phyloP scores from a whole-genome alignment of 208 protist species.

The Trichomonas vaginalis region DNA sequence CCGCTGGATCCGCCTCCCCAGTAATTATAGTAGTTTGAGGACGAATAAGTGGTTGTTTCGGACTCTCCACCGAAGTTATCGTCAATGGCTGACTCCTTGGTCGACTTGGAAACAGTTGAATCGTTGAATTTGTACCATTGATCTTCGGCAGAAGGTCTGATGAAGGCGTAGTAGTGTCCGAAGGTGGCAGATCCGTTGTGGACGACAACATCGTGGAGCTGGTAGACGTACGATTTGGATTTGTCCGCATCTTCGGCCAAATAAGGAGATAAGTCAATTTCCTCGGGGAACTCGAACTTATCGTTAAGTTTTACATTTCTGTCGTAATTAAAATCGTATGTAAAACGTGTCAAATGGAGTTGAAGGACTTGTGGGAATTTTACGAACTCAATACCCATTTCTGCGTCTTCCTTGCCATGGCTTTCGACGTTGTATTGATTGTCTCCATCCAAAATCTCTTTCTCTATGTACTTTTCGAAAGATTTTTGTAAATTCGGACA shows the following conservation, averaged over 20 bases:
- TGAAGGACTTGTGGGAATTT: constrained; percentile 56
- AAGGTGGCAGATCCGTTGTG: background rate
- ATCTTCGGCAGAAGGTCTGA: background rate
- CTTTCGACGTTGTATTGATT: background rate
- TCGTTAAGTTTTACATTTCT: constrained; percentile 52
- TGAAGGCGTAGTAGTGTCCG: background rate
- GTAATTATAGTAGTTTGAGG: too few species aligned
- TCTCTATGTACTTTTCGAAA: constrained; percentile 19
- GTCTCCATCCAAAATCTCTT: background rate
- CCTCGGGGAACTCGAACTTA: background rate
- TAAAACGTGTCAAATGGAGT: constrained; percentile 64
- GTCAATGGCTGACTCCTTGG: background rate
- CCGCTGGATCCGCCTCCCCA: background rate
- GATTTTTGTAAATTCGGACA: constrained; percentile 28
- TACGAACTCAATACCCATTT: constrained; percentile 54
- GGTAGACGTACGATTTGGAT: background rate
- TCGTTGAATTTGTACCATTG: constrained; percentile 11
- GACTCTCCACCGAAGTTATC: background rate
- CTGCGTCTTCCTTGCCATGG: constrained; percentile 43
- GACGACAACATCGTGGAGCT: background rate
- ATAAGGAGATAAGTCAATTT: background rate
- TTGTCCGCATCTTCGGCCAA: background rate
- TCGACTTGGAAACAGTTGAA: background rate
- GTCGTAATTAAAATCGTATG: constrained; percentile 54
- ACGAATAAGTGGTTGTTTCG: background rate